Evolutionary conservation across 139 green algal species (phyloP), one percentile per base, ranked within the genome.

Genomic region (Chlamydomonas incerta): DNA sequence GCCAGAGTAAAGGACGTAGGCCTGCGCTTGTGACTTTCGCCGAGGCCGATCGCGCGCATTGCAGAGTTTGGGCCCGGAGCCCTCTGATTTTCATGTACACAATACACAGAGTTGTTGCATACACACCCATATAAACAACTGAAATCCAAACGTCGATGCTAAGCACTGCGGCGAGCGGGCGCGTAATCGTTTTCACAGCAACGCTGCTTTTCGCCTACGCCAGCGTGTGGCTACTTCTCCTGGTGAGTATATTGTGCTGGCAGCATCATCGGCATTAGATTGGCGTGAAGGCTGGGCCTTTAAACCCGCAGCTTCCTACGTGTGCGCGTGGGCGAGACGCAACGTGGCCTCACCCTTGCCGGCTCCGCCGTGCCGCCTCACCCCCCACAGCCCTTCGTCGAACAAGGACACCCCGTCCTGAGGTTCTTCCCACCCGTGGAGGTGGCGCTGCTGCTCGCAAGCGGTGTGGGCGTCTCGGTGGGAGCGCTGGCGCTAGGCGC

Each of bases 321-420:
- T n/a, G n/a, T n/a, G n/a, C n/a, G n/a, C n/a, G n/a, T n/a, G n/a
- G n/a, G 41, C 41, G 41, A 8, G 6, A 50, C 41, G 41, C 41
- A 50, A 8, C 41, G 41, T 50, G 41, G 41, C 41, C 41, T 50
- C 41, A 50, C 41, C 6, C 41, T 50, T 50, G 41, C 8, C 41
- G 29, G 21, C 9, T 21, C 14, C 29, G 28, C 21, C n/a, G 11
- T 33, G 66, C 24, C 13, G 47, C 33, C 46, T 67, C 6, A 26
- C 3, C 35, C 17, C 10, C 17, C 84, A 88, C 92, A 95, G 92
- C 93, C 93, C 8, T 95, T 96, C 47, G 88, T 95, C 11, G 90
- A 95, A n/a, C 37, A 60, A 6, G 86, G 72, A 29, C 93, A 95
- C 62, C 80, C 86, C 10, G 24, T 92, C 21, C 81, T 90, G 23